Evolutionary conservation across 208 protist species (phyloP).

Genomic region (Wallacemonas sp.): DNA sequence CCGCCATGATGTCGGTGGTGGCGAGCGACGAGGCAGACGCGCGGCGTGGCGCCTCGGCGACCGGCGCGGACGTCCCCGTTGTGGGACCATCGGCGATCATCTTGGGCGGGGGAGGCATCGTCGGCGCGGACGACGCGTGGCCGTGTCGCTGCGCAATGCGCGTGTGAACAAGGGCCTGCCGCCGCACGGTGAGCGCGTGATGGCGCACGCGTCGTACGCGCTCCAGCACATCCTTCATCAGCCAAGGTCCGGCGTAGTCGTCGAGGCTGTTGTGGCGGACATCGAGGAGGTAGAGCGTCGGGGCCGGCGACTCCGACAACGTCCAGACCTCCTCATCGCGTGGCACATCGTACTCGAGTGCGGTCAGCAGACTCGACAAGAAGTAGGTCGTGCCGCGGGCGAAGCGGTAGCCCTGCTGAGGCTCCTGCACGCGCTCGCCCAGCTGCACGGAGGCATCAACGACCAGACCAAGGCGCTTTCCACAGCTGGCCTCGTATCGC

Average conservation of each 20-base stretch:
- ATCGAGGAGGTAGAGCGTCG: slow-evolving; percentile 42
- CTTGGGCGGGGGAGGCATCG: background rate
- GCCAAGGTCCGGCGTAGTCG: slow-evolving; percentile 35
- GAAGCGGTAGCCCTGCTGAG: slow-evolving; percentile 31
- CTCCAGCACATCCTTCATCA: slow-evolving; percentile 34
- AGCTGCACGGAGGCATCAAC: slow-evolving; percentile 43
- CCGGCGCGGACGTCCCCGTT: background rate
- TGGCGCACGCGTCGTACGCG: slow-evolving; percentile 30
- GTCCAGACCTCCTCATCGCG: slow-evolving; percentile 12
- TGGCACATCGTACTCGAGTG: slow-evolving; percentile 20
- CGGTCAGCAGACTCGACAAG: slow-evolving; percentile 31
- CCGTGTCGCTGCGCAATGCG: slow-evolving; percentile 16
- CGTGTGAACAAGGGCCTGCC: slow-evolving; percentile 11
- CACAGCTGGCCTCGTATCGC: slow-evolving; percentile 1
- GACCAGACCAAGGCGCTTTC: slow-evolving; percentile 28
- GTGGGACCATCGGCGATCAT: too few species aligned
- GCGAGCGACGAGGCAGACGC: background rate
- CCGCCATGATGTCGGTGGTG: slow-evolving; percentile 8
- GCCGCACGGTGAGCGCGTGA: slow-evolving; percentile 16
- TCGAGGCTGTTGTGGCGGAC: slow-evolving; percentile 36
- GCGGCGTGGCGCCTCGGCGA: background rate
- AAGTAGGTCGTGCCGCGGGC: slow-evolving; percentile 33
- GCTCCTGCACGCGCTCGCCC: slow-evolving; percentile 31
- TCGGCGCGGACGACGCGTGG: background rate
- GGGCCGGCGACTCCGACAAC: background rate